Conservation (phyloP, 2,329 filamentous ascomycete genomes). For the Alternaria arbusti region DNA sequence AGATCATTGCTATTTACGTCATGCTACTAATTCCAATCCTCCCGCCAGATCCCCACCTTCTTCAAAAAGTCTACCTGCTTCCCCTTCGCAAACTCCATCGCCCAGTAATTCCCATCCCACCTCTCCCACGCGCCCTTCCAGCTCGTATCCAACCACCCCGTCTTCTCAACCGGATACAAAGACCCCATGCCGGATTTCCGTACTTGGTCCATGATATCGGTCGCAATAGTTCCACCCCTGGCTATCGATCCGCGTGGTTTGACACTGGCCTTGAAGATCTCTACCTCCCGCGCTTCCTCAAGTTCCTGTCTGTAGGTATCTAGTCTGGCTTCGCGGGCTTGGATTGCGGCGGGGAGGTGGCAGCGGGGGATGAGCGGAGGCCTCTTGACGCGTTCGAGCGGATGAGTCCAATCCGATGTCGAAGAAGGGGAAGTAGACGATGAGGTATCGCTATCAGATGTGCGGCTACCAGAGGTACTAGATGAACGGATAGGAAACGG, state of each 20-base stretch:
- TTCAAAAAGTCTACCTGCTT: not conserved
- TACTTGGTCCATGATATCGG: not conserved
- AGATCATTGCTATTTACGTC: not conserved
- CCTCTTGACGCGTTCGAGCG: not conserved
- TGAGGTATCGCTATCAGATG: not conserved
- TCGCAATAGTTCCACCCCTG: not conserved
- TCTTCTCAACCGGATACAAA: slow-evolving; percentile 3
- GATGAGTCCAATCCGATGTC: not conserved
- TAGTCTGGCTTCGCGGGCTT: not conserved
- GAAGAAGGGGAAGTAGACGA: not conserved
- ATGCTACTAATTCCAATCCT: not conserved
- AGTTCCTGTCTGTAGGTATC: not conserved
- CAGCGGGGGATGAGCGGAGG: not conserved
- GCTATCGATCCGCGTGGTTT: too few species aligned
- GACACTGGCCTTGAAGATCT: not conserved
- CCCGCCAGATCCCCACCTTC: not conserved
- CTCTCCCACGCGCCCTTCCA: slow-evolving; percentile 5
- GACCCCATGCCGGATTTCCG: not conserved
- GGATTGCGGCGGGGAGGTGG: not conserved
- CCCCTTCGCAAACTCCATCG: not conserved
- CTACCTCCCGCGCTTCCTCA: not conserved
- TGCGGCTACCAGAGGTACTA: not conserved
- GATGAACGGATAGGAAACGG: not conserved
- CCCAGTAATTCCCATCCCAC: slow-evolving; percentile 12
- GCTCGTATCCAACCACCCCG: not conserved